Percentiles rank a stretch among this genome's conserved stretches.
These are phyloP conservation scores for Xylaria cubensis DNA, from an alignment of 495 filamentous ascomycete genomes.

Conservation along the genomic window DNA sequence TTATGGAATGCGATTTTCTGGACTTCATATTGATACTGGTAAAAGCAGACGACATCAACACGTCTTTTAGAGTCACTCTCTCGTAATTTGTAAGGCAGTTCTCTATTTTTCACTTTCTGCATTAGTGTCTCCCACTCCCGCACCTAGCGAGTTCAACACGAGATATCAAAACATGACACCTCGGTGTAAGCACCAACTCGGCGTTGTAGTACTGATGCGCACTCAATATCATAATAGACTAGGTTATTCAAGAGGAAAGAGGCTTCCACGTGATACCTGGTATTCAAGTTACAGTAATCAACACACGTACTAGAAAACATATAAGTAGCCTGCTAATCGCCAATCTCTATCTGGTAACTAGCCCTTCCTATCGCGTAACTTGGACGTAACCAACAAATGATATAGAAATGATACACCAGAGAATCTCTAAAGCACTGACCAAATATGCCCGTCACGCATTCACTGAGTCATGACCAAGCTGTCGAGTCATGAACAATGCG, in stretches of 20 bases:
- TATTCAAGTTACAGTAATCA: too few species aligned
- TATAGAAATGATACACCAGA: not conserved
- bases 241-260: too few species aligned
- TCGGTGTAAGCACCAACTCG: not conserved
- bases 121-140: too few species aligned
- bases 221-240: not conserved
- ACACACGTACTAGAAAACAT: not conserved
- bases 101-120: not conserved
- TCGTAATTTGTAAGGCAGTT: not conserved
- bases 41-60: not conserved
- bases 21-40: not conserved
- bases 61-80: not conserved
- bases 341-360: not conserved
- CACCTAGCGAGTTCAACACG: not conserved
- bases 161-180: not conserved
- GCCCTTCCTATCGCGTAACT: constrained; percentile 8
- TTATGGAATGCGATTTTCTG: not conserved
- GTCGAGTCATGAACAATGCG: constrained; percentile 8
- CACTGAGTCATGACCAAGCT: not conserved
- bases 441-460: not conserved
- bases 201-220: not conserved
- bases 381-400: constrained; percentile 4
- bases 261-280: too few species aligned
- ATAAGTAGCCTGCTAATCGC: not conserved
- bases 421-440: not conserved